Conservation (phyloP, 768 basidiomycete species). For the Gautieria morchelliformis region DNA sequence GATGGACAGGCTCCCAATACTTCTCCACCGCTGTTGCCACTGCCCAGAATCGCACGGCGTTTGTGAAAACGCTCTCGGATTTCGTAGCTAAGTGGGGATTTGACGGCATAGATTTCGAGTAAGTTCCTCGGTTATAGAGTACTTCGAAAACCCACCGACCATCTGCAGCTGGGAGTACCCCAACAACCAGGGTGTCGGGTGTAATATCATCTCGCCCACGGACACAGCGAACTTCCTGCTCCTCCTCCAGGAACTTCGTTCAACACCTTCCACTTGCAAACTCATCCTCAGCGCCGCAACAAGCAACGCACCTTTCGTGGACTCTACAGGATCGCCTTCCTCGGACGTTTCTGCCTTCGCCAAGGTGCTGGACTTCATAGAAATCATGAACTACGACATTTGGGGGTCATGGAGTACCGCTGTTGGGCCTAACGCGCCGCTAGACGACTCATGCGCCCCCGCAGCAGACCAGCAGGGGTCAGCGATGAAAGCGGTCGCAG, state of each 20-base stretch:
- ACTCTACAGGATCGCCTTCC: constrained; percentile 43
- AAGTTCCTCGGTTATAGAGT: background rate
- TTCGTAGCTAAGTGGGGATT: constrained; percentile 38
- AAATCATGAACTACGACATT: constrained; percentile 43
- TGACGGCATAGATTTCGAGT: constrained; percentile 9
- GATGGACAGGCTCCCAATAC: constrained; percentile 56
- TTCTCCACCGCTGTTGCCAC: constrained; percentile 56
- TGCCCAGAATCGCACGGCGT: constrained; percentile 46
- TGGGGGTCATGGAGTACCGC: constrained; percentile 39
- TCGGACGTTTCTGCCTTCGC: constrained; percentile 60
- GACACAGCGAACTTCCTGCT: constrained; percentile 75
- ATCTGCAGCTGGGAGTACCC: constrained; percentile 79
- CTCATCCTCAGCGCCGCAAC: constrained; percentile 68
- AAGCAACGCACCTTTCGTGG: constrained; percentile 56
- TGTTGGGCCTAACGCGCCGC: constrained; percentile 75
- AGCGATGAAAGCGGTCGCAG: constrained; percentile 58
- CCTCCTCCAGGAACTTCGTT: constrained; percentile 65
- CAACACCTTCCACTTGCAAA: constrained; percentile 38
- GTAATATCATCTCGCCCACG: constrained; percentile 50
- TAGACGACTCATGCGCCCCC: constrained; percentile 67
- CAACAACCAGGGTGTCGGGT: constrained; percentile 50
- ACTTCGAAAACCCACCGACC: background rate
- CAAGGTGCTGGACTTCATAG: constrained; percentile 63
- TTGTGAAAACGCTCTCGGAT: constrained; percentile 47
- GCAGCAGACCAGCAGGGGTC: constrained; percentile 55